These are phyloP conservation scores for Strobilomyces dryophilus DNA, from an alignment of 768 basidiomycete species.

Conservation along the genomic window DNA sequence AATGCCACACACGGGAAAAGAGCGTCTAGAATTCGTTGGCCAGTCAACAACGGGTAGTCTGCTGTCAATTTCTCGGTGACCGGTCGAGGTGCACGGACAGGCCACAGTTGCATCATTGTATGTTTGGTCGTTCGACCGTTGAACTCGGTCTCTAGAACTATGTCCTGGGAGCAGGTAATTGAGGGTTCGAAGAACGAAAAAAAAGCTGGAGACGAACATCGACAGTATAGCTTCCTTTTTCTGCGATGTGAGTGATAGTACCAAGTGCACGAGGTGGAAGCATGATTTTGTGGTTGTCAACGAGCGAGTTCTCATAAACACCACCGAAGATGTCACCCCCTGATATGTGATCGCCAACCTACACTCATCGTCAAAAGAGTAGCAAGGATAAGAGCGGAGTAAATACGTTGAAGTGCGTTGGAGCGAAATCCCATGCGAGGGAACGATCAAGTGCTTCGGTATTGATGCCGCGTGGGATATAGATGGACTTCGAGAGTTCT, in stretches of 20 bases:
- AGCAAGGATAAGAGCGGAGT: background rate
- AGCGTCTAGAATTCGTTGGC: slow-evolving; percentile 95
- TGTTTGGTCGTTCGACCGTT: slow-evolving; percentile 92
- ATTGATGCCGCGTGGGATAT: slow-evolving; percentile 98
- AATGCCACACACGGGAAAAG: slow-evolving; percentile 77
- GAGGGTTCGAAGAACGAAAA: background rate
- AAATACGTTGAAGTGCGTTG: slow-evolving; percentile 67
- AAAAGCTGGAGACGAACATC: slow-evolving; percentile 50
- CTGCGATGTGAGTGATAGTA: slow-evolving; percentile 89
- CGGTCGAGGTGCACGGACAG: slow-evolving; percentile 95
- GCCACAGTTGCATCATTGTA: slow-evolving; percentile 98
- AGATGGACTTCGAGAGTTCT: slow-evolving; percentile 97
- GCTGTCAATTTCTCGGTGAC: slow-evolving; percentile 95
- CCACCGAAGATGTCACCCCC: slow-evolving; percentile 95
- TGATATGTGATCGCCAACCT: slow-evolving; percentile 96
- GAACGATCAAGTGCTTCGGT: slow-evolving; percentile 89
- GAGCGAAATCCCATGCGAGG: slow-evolving; percentile 94
- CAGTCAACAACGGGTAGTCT: slow-evolving; percentile 87
- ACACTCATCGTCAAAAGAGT: slow-evolving; percentile 7
- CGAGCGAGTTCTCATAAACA: slow-evolving; percentile 96
- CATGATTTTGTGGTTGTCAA: slow-evolving; percentile 98
- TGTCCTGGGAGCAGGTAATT: slow-evolving; percentile 52
- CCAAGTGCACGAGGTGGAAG: slow-evolving; percentile 90
- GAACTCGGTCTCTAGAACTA: slow-evolving; percentile 96
- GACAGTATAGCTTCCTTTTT: slow-evolving; percentile 90